Percentiles rank a stretch among this genome's conserved stretches.
Conservation (phyloP, 768 basidiomycete species). For the Rhizopogon salebrosus region DNA sequence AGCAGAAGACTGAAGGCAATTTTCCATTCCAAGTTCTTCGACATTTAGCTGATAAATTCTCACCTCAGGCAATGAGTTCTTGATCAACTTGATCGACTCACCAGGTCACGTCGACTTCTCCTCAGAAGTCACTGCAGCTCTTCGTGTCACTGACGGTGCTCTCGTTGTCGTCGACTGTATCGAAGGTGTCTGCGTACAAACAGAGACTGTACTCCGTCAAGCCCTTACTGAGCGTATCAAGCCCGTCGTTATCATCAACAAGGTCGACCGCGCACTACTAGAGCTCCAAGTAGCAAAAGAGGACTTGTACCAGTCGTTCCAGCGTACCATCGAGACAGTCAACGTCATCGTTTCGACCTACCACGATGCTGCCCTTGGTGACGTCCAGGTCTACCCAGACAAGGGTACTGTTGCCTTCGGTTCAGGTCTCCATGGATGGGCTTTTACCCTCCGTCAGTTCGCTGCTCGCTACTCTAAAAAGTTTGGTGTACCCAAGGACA, state of each 20-base stretch:
- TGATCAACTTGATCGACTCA: constrained; percentile 99
- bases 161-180: constrained; percentile 99
- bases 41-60: constrained; percentile 6
- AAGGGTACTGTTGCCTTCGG: constrained; percentile 98
- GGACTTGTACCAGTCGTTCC: constrained; percentile 95
- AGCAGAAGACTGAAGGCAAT: constrained; percentile 91
- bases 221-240: constrained; percentile 98
- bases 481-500: constrained; percentile 97
- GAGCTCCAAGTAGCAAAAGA: constrained; percentile 98
- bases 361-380: constrained; percentile 89
- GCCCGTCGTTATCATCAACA: constrained; percentile 99
- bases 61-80: constrained; percentile 78
- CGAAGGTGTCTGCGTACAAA: constrained; percentile 99
- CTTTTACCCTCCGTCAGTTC: constrained; percentile 97
- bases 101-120: constrained; percentile 99
- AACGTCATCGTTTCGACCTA: constrained; percentile 99
- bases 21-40: constrained; percentile 9
- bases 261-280: constrained; percentile 98
- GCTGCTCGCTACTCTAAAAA: constrained; percentile 93
- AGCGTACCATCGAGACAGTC: constrained; percentile 93
- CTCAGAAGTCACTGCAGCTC: constrained; percentile 98
- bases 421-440: constrained; percentile 99
- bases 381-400: constrained; percentile 98
- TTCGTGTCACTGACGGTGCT: constrained; percentile 99
- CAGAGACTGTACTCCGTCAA: constrained; percentile 98